Evolutionary conservation across 345 rosid genomes (phyloP).

Genomic region (Pistacia atlantica): DNA sequence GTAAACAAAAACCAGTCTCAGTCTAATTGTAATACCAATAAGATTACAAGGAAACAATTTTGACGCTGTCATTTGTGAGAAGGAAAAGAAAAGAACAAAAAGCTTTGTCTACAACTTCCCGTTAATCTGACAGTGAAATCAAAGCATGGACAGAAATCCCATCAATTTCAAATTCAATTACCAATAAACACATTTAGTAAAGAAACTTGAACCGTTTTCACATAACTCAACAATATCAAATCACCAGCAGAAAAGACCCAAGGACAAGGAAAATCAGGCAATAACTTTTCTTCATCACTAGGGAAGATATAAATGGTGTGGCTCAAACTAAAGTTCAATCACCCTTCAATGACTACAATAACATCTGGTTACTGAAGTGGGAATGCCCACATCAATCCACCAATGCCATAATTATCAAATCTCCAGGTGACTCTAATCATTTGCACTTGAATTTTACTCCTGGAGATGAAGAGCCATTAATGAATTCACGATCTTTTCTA

Average conservation of each 20-base stretch:
- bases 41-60: not conserved
- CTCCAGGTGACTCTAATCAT: not conserved
- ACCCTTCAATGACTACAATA: not conserved
- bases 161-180: not conserved
- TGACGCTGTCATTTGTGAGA: not conserved
- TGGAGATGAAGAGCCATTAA: not conserved
- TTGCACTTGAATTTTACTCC: not conserved
- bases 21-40: not conserved
- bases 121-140: not conserved
- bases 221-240: not conserved
- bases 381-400: not conserved
- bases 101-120: not conserved
- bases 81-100: not conserved
- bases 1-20: not conserved
- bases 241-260: not conserved
- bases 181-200: too few relatives aligned
- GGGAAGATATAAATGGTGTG: not conserved
- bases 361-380: not conserved
- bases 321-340: not conserved
- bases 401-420: not conserved
- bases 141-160: too few relatives aligned
- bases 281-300: not conserved
- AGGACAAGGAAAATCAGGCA: not conserved
- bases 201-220: not conserved
- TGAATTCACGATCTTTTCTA: not conserved